Percentiles rank a stretch among this genome's conserved stretches.
Evolutionary conservation across 345 rosid species (phyloP).

Genomic region (Triadica sebifera): DNA sequence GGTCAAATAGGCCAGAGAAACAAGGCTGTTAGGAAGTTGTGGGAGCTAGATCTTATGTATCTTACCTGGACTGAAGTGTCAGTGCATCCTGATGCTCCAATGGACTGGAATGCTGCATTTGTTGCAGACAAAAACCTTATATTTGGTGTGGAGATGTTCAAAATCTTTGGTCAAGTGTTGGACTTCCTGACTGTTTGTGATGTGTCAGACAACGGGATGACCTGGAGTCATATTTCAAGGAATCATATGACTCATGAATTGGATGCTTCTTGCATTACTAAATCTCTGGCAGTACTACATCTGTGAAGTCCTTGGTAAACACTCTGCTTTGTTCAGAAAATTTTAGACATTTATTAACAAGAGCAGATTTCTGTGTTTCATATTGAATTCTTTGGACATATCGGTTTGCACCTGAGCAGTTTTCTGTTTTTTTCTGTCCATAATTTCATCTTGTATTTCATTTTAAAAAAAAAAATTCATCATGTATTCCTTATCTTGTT

Average conservation of each 20-base stretch:
- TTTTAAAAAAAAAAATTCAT: background rate
- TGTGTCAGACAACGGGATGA: conserved; percentile 37
- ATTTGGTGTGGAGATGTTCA: conserved; percentile 94
- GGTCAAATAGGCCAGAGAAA: conserved; percentile 92
- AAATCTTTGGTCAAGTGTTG: conserved; percentile 92
- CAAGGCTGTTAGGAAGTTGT: conserved; percentile 91
- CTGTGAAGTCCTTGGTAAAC: conserved; percentile 33
- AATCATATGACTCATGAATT: conserved; percentile 70
- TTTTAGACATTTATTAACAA: conserved; percentile 5
- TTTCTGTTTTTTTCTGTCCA: conserved; percentile 20
- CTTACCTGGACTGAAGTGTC: conserved; percentile 79
- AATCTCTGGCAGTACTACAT: conserved; percentile 73
- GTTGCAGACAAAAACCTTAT: conserved; percentile 66
- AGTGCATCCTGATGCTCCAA: conserved; percentile 98
- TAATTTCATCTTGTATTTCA: conserved; percentile 17
- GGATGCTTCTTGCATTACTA: conserved; percentile 78
- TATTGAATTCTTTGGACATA: conserved; percentile 26
- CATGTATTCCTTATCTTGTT: conserved; percentile 20
- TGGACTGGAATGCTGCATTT: conserved; percentile 96
- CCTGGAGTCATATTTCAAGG: conserved; percentile 82
- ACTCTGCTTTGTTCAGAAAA: conserved; percentile 16
- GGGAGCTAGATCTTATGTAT: conserved; percentile 91
- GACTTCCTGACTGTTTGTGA: conserved; percentile 72
- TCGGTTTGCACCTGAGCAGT: conserved; percentile 15
- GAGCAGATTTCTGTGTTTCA: conserved; percentile 20